A percentile compares a stretch with the other conserved stretches of the same genome.
These are phyloP conservation scores for Besnoitia besnoiti DNA, from an alignment of 169 alveolate genomes.

Conservation along the genomic window DNA sequence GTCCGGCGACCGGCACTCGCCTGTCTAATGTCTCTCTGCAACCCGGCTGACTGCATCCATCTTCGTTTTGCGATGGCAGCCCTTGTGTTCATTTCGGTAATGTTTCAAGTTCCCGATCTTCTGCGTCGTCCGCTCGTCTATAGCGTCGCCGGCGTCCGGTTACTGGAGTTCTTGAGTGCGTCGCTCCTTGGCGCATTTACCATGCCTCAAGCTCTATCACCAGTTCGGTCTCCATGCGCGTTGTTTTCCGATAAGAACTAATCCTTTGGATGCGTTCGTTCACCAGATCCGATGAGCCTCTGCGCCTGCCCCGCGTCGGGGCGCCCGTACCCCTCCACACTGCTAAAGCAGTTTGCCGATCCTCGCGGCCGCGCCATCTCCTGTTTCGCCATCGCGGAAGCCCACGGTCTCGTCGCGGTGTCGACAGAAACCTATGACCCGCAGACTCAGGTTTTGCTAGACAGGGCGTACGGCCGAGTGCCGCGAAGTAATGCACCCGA, in stretches of 20 bases:
- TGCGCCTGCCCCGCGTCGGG: slow-evolving; percentile 17
- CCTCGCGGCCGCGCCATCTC: slow-evolving; percentile 43
- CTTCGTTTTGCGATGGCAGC: no score
- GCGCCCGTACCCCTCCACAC: neutral
- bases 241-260: no score
- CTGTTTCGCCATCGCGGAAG: slow-evolving; percentile 43
- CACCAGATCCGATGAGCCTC: neutral
- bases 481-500: neutral
- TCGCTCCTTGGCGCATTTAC: neutral
- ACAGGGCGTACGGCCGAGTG: neutral
- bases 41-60: no score
- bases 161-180: neutral
- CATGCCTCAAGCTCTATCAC: neutral
- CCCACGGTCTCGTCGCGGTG: slow-evolving; percentile 35
- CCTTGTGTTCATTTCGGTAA: no score
- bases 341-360: slow-evolving; percentile 42
- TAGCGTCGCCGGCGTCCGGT: no score
- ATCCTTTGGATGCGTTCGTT: no score
- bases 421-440: slow-evolving; percentile 4
- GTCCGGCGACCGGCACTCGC: no score
- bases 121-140: no score
- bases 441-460: neutral
- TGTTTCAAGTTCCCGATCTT: no score
- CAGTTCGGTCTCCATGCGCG: no score
- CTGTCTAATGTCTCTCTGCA: no score